Evolutionary conservation across 306 rosid genomes (phyloP).

Genomic region (Rosa multiflora): DNA sequence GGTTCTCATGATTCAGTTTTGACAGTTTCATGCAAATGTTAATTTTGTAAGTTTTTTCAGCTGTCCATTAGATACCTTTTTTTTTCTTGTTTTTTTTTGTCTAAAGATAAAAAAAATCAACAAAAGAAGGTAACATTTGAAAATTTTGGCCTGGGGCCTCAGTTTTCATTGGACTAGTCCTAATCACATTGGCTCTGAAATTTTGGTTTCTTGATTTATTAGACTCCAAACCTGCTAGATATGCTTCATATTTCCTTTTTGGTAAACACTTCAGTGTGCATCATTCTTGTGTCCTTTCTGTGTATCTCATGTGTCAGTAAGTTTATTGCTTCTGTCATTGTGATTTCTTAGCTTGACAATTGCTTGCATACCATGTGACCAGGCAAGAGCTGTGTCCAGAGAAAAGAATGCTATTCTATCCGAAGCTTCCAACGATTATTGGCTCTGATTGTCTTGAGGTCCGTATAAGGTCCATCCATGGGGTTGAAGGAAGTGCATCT

Average conservation of each 20-base stretch:
- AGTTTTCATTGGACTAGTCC: background rate
- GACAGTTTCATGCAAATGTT: background rate
- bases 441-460: constrained; percentile 77
- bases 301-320: constrained; percentile 8
- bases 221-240: constrained; percentile 3
- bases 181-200: background rate
- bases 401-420: constrained; percentile 92
- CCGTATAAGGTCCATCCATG: constrained; percentile 75
- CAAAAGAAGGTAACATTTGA: background rate
- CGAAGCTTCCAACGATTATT: constrained; percentile 78
- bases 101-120: background rate
- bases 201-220: background rate
- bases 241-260: background rate
- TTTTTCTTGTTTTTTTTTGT: background rate
- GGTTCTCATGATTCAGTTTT: background rate
- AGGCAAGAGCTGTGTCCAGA: constrained; percentile 95
- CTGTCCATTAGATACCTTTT: background rate
- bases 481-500: constrained; percentile 44
- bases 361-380: constrained; percentile 25
- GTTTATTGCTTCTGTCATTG: background rate
- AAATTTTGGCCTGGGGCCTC: background rate
- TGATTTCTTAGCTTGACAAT: constrained; percentile 1
- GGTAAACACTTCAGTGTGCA: background rate
- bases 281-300: background rate
- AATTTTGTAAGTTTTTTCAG: background rate